These are phyloP conservation scores for Cladosporium sphaerospermum DNA, from an alignment of 2,329 filamentous ascomycete genomes.

Conservation along the genomic window DNA sequence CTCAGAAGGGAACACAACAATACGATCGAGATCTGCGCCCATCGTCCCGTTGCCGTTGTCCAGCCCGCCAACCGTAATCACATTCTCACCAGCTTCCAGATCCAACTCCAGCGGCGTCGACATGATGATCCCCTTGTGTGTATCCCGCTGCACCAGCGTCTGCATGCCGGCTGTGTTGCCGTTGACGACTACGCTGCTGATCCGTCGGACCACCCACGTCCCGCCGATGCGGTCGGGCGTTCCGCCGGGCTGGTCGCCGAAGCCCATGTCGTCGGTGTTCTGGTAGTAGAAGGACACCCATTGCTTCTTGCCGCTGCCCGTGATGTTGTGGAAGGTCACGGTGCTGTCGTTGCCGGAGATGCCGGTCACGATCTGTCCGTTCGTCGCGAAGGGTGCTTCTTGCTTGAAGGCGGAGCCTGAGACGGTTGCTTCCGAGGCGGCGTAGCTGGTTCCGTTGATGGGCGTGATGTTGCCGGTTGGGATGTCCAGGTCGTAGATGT, in stretches of 20 bases:
- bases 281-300: slow-evolving; percentile 56
- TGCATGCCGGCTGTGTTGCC: slow-evolving; percentile 44
- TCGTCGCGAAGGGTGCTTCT: slow-evolving; percentile 49
- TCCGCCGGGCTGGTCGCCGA: slow-evolving; percentile 49
- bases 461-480: slow-evolving; percentile 44
- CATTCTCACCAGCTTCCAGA: slow-evolving; percentile 53
- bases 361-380: slow-evolving; percentile 44
- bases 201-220: slow-evolving; percentile 53
- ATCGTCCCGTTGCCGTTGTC: slow-evolving; percentile 52
- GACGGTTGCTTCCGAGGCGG: slow-evolving; percentile 40
- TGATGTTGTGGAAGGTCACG: slow-evolving; percentile 44
- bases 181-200: slow-evolving; percentile 56
- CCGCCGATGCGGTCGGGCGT: slow-evolving; percentile 55
- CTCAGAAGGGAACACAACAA: slow-evolving; percentile 56
- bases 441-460: slow-evolving; percentile 45
- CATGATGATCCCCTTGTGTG: slow-evolving; percentile 54
- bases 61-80: slow-evolving; percentile 53
- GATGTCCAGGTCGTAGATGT: slow-evolving; percentile 51
- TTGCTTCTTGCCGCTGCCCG: slow-evolving; percentile 47
- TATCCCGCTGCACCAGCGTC: slow-evolving; percentile 49
- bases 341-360: slow-evolving; percentile 52
- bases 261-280: slow-evolving; percentile 57
- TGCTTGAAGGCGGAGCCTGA: slow-evolving; percentile 48
- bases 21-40: slow-evolving; percentile 53
- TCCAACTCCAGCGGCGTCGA: slow-evolving; percentile 52